These are phyloP conservation scores for Mycena sp. DNA, from an alignment of 1,284 basidiomycete species.

Conservation along the genomic window DNA sequence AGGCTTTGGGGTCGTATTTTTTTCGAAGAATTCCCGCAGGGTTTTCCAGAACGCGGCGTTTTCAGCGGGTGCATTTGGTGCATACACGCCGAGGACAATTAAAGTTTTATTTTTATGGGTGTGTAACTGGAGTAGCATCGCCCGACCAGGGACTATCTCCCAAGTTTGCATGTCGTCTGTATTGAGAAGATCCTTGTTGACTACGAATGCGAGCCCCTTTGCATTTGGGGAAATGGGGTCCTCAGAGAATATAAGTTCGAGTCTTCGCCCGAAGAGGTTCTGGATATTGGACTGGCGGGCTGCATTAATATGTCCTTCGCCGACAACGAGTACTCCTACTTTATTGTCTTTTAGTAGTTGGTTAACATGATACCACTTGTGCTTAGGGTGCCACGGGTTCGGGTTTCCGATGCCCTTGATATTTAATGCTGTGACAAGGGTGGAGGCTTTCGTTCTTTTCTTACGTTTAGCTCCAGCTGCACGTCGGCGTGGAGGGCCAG, in stretches of 20 bases:
- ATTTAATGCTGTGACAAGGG: constrained; percentile 17
- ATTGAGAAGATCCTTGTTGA: constrained; percentile 43
- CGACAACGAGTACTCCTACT: not conserved
- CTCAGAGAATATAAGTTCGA: not conserved
- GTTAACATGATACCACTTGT: constrained; percentile 24
- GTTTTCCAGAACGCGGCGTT: constrained; percentile 35
- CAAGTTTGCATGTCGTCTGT: constrained; percentile 4
- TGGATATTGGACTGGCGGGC: not conserved
- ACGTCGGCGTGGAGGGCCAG: not conserved
- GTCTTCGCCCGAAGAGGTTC: constrained; percentile 7
- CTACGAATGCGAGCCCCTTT: constrained; percentile 32
- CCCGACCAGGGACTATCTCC: constrained; percentile 44
- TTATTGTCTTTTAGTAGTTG: not conserved
- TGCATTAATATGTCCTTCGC: constrained; percentile 4
- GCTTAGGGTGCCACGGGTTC: constrained; percentile 6
- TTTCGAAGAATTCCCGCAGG: constrained; percentile 24
- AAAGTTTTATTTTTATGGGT: constrained; percentile 2
- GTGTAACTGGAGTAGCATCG: constrained; percentile 32
- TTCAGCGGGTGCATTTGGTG: constrained; percentile 27
- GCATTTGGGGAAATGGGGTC: constrained; percentile 9
- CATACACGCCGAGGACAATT: constrained; percentile 38
- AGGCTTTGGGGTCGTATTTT: constrained; percentile 5
- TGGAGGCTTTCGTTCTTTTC: constrained; percentile 21
- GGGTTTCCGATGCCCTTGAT: constrained; percentile 17
- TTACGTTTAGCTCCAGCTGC: not conserved